Conservation (phyloP, 805 yeast species). For the Ogataea glucozyma region DNA sequence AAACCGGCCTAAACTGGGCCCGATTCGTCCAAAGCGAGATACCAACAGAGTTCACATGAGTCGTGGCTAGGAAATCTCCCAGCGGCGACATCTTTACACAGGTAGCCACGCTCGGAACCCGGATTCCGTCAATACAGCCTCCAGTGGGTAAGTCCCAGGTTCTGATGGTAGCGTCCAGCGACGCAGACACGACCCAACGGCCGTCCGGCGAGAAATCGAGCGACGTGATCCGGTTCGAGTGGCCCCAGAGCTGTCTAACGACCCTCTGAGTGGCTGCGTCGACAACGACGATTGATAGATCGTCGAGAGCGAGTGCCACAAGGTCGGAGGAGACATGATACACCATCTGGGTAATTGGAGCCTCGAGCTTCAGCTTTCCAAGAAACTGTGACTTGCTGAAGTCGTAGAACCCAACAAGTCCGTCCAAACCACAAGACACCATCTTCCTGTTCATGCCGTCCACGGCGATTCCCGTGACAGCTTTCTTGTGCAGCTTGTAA, state of each 20-base stretch:
- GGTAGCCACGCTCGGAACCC: constrained; percentile 77
- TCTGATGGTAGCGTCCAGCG: constrained; percentile 83
- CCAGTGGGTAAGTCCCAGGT: constrained; percentile 99
- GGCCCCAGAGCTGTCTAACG: constrained; percentile 89
- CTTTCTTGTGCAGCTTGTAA: constrained; percentile 67
- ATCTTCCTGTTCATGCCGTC: constrained; percentile 89
- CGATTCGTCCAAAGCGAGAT: constrained; percentile 90
- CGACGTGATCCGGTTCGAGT: constrained; percentile 81
- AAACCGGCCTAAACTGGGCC: constrained; percentile 76
- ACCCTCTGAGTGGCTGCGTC: constrained; percentile 80
- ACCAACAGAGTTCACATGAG: constrained; percentile 90
- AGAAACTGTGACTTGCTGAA: constrained; percentile 69
- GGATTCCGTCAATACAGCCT: constrained; percentile 90
- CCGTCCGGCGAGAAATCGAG: constrained; percentile 94
- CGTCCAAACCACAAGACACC: constrained; percentile 88
- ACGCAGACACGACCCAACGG: constrained; percentile 85
- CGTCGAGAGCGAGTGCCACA: constrained; percentile 83
- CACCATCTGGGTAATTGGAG: constrained; percentile 76
- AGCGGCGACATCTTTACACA: constrained; percentile 76
- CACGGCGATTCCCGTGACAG: constrained; percentile 85
- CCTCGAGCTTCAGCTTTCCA: constrained; percentile 65
- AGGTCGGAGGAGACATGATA: constrained; percentile 84
- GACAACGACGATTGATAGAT: constrained; percentile 76
- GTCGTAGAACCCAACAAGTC: constrained; percentile 82
- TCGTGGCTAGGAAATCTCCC: constrained; percentile 88